Evolutionary conservation across 352 stramenopile genomes (phyloP).

Genomic region (Phytophthora pisi): DNA sequence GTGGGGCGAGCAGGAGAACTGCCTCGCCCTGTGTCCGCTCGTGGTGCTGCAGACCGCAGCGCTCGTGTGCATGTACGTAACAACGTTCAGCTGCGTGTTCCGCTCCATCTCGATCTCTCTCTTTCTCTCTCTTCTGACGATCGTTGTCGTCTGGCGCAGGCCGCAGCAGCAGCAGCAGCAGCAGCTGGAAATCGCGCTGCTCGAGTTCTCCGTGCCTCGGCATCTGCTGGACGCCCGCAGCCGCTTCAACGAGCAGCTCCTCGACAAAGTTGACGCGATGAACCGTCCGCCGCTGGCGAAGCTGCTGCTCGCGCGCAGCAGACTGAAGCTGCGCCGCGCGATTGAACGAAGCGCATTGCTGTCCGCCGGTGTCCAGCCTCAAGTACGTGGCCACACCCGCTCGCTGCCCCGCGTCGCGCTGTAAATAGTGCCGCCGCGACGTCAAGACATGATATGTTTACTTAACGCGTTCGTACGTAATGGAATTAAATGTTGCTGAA

Average conservation of each 20-base stretch:
- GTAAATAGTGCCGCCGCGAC: conserved; percentile 14
- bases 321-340: conserved; percentile 20
- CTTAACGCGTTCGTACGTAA: neutral
- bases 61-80: conserved; percentile 25
- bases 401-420: conserved; percentile 48
- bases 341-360: conserved; percentile 10
- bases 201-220: conserved; percentile 62
- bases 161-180: neutral
- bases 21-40: conserved; percentile 58
- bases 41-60: conserved; percentile 33
- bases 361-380: neutral
- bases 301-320: conserved; percentile 18
- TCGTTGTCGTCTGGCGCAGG: conserved; percentile 18
- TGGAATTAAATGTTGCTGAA: neutral
- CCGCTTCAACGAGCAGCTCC: conserved; percentile 3
- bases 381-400: conserved; percentile 24
- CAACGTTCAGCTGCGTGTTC: neutral
- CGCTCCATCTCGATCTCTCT: neutral
- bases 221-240: conserved; percentile 29
- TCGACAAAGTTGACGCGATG: neutral
- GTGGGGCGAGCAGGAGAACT: conserved; percentile 53
- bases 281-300: conserved; percentile 5
- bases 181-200: conserved; percentile 33
- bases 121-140: conserved; percentile 9
- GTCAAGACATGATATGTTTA: conserved; percentile 4